These are phyloP conservation scores for Pyrenophora graminea DNA, from an alignment of 2,329 filamentous ascomycete species.

Conservation along the genomic window DNA sequence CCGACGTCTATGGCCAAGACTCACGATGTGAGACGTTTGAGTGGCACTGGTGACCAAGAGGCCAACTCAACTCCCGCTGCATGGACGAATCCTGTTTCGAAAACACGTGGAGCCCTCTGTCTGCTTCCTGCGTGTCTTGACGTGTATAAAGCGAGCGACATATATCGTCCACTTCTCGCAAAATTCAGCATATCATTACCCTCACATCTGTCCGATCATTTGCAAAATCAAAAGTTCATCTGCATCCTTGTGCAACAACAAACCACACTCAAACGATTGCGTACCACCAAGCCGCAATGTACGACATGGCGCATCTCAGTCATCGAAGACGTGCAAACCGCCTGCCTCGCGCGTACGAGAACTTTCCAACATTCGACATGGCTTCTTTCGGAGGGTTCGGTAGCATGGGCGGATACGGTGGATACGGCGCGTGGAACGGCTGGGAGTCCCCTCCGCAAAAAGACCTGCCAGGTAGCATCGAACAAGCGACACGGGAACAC, in stretches of 20 bases:
- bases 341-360: neutral
- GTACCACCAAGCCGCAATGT: slow-evolving; percentile 1
- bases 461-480: slow-evolving; percentile 7
- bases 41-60: slow-evolving; percentile 6
- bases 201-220: neutral
- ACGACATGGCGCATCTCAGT: slow-evolving; percentile 1
- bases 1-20: neutral
- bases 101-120: neutral
- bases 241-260: neutral
- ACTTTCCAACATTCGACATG: neutral
- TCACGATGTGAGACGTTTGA: slow-evolving; percentile 4
- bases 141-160: neutral
- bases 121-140: neutral
- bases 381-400: neutral
- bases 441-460: neutral
- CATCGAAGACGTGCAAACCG: neutral
- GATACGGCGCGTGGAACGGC: neutral
- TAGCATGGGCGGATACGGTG: neutral
- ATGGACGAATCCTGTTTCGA: neutral
- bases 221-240: too few species aligned
- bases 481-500: slow-evolving; percentile 23
- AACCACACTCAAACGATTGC: neutral
- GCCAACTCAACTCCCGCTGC: slow-evolving; percentile 6
- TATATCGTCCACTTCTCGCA: neutral
- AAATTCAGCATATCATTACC: neutral